A percentile compares a stretch with the other conserved stretches of the same genome.
These are phyloP conservation scores for Rosa hybrid DNA, from an alignment of 331 rosid genomes.

Conservation along the genomic window DNA sequence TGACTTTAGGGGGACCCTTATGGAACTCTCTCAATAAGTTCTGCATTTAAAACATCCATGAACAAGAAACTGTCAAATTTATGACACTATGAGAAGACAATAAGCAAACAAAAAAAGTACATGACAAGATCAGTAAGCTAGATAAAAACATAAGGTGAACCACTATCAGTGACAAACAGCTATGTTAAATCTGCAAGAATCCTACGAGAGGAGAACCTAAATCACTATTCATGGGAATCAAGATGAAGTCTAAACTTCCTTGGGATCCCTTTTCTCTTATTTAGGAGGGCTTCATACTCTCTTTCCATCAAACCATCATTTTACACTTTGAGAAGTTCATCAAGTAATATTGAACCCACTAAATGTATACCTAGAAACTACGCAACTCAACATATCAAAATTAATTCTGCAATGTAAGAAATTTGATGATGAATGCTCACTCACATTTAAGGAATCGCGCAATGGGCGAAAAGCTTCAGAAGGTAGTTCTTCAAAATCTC, in stretches of 20 bases:
- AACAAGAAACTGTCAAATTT: neutral
- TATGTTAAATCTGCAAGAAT: neutral
- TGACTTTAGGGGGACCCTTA: conserved; percentile 95
- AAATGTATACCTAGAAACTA: neutral
- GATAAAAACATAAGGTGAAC: neutral
- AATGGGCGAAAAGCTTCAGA: conserved; percentile 89
- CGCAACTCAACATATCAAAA: neutral
- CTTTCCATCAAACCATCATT: neutral
- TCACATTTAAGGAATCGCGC: conserved; percentile 97
- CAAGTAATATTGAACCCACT: neutral
- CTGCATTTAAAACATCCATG: conserved; percentile 57
- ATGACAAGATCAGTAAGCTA: neutral
- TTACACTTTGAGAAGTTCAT: neutral
- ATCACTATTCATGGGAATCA: neutral
- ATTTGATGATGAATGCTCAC: conserved; percentile 40
- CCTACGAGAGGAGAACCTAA: neutral
- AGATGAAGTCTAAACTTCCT: neutral
- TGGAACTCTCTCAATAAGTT: conserved; percentile 85
- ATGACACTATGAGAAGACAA: neutral
- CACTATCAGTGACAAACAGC: neutral
- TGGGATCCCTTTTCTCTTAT: neutral
- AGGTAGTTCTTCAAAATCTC: conserved; percentile 96
- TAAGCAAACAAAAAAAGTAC: neutral
- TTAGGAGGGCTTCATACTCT: too few relatives aligned
- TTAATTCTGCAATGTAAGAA: neutral